Percentiles rank a stretch among this genome's conserved stretches.
Conservation (phyloP, 768 basidiomycete genomes). For the Amanita brunnescens region DNA sequence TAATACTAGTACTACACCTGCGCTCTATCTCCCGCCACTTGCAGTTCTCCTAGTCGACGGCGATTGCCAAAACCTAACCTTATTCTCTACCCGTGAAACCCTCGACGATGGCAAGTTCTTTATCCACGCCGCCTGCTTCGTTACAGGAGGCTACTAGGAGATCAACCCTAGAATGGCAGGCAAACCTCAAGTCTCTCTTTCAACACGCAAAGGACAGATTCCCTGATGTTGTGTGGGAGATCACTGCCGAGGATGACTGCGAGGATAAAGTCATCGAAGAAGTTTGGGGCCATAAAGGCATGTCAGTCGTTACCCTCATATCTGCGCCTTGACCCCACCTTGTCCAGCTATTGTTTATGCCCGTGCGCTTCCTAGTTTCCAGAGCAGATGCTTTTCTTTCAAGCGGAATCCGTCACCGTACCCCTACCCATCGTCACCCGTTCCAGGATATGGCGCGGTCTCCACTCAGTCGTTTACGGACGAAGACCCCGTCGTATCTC, state of each 20-base stretch:
- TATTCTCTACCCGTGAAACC: no score
- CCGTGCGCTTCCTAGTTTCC: slow-evolving; percentile 87
- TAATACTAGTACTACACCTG: no score
- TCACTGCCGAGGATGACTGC: slow-evolving; percentile 40
- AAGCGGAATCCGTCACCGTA: slow-evolving; percentile 52
- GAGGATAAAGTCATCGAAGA: slow-evolving; percentile 41
- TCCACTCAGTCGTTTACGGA: slow-evolving; percentile 55
- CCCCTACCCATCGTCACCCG: slow-evolving; percentile 37
- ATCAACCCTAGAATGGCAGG: slow-evolving; percentile 71
- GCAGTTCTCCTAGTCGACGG: no score
- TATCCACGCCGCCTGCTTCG: slow-evolving; percentile 28
- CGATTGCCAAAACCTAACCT: no score
- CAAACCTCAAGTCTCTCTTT: slow-evolving; percentile 72
- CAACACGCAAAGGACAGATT: slow-evolving; percentile 83
- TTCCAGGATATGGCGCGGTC: no score
- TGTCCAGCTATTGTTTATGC: no score
- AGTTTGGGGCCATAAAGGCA: slow-evolving; percentile 96
- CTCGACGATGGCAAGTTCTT: slow-evolving; percentile 2
- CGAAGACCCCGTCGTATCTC: slow-evolving; percentile 35
- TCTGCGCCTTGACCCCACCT: slow-evolving; percentile 20
- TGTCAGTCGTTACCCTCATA: slow-evolving; percentile 12
- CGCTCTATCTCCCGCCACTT: no score
- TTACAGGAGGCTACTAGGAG: slow-evolving; percentile 57
- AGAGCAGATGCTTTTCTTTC: slow-evolving; percentile 81
- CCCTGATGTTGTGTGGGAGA: slow-evolving; percentile 95